Conservation (phyloP, 495 filamentous ascomycete genomes). For the Chaetomidium leptoderma region DNA sequence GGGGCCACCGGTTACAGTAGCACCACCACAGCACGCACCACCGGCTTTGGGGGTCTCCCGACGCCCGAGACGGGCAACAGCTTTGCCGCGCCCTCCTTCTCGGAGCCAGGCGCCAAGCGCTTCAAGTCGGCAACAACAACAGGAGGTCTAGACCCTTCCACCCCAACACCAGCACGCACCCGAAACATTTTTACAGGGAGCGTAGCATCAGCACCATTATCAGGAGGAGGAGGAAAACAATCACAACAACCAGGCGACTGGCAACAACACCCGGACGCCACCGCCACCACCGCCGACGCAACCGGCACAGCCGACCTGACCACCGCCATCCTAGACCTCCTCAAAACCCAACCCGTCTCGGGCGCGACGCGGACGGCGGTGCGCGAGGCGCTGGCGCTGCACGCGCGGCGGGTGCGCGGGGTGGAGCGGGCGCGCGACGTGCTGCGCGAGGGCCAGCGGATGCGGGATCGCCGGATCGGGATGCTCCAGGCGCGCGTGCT, state of each 20-base stretch:
- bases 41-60: neutral
- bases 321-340: slow-evolving; percentile 45
- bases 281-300: slow-evolving; percentile 11
- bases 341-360: slow-evolving; percentile 44
- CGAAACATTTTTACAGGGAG: neutral
- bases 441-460: slow-evolving; percentile 54
- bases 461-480: slow-evolving; percentile 56
- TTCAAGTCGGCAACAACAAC: neutral
- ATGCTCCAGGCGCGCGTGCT: slow-evolving; percentile 48
- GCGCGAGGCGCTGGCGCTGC: slow-evolving; percentile 47
- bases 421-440: slow-evolving; percentile 60
- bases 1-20: no score
- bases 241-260: neutral
- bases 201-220: neutral
- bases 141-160: slow-evolving; percentile 40
- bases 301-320: slow-evolving; percentile 53
- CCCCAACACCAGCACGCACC: slow-evolving; percentile 12
- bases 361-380: slow-evolving; percentile 40
- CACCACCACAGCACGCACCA: no score
- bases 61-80: slow-evolving; percentile 15
- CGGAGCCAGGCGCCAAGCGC: slow-evolving; percentile 11
- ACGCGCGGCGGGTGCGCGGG: slow-evolving; percentile 54
- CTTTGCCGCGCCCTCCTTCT: neutral
- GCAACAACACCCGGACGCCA: neutral
- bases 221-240: neutral